Base-by-base conservation (phyloP, 192 early-diverging fungal genomes). In the Coemansia sp. region DNA sequence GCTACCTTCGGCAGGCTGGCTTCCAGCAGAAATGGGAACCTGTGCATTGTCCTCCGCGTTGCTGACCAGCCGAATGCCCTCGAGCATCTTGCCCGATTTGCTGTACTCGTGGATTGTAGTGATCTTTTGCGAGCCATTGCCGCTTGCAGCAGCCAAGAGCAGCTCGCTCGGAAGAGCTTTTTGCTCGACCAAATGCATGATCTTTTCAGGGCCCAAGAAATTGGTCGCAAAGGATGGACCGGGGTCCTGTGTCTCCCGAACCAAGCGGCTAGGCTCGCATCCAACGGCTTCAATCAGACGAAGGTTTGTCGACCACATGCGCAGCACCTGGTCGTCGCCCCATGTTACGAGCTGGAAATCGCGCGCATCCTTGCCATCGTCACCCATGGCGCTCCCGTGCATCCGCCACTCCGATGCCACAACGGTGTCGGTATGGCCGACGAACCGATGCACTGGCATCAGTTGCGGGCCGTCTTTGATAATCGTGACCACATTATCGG, bases 311-410 rank as follows among this genome's bases (percentile, higher is more conserved):
- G 58, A 27, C 73, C 73, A 77, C 53, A 64, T 43, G 17, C 73
- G 66, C 58, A 77, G 32, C 19, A 69, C 54, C 51, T 53, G 62
- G 46, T 77, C 73, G 19, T 37, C 37, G n/a, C 53, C 58, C 73
- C 73, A 77, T 26, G 73, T 70, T 6, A 77, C 63, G 3, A 77
- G 57, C 58, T 77, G 64, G 55, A 51, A 50, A 29, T 55, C 60
- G 11, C 46, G 37, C 15, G 39, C 17, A 30, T 53, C 27, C 24
- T 15, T 34, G 25, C 33, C 39, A 42, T 45, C 24, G 7, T 25
- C 33, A 34, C 36, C 39, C 14, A 19, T 19, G 1, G 18, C 37
- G 9, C 46, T 44, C 11, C 42, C 18, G 33, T 53, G 46, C 30
- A 53, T 25, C 24, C 72, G 64, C 72, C 72, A 74, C 30, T 24